Evolutionary conservation across 805 yeast genomes (phyloP).

Genomic region (Suhomyces canberraensis): DNA sequence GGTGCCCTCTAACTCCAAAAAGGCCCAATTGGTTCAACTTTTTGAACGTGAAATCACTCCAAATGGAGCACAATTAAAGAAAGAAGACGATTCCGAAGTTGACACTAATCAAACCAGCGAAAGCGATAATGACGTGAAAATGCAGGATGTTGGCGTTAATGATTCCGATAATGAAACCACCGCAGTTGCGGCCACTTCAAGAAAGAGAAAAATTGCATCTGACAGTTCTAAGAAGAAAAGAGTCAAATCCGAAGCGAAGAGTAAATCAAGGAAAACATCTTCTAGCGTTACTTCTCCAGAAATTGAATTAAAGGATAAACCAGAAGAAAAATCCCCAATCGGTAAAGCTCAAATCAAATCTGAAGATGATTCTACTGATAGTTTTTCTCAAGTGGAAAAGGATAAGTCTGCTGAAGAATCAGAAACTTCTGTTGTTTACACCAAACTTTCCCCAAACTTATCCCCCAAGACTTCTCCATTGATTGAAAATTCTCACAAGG

Average conservation of each 20-base stretch:
- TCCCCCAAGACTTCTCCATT: neutral
- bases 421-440: neutral
- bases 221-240: conserved; percentile 1
- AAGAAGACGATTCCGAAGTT: conserved; percentile 14
- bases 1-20: conserved; percentile 63
- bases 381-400: too few relatives aligned
- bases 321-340: too few relatives aligned
- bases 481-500: neutral
- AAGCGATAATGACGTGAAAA: neutral
- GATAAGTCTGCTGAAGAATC: too few relatives aligned
- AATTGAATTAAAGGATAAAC: neutral
- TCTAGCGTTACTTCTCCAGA: conserved; percentile 4
- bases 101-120: neutral
- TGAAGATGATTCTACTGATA: too few relatives aligned
- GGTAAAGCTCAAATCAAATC: too few relatives aligned
- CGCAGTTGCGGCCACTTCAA: neutral
- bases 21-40: conserved; percentile 59
- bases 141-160: neutral
- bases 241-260: neutral
- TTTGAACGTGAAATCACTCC: conserved; percentile 56
- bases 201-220: conserved; percentile 4
- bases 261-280: neutral
- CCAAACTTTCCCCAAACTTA: neutral
- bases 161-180: conserved; percentile 17
- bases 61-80: conserved; percentile 40